A percentile compares a stretch with the other conserved stretches of the same genome.
These are phyloP conservation scores for Chrysoporthe deuterocubensis DNA, from an alignment of 2,329 filamentous ascomycete genomes.

Conservation along the genomic window DNA sequence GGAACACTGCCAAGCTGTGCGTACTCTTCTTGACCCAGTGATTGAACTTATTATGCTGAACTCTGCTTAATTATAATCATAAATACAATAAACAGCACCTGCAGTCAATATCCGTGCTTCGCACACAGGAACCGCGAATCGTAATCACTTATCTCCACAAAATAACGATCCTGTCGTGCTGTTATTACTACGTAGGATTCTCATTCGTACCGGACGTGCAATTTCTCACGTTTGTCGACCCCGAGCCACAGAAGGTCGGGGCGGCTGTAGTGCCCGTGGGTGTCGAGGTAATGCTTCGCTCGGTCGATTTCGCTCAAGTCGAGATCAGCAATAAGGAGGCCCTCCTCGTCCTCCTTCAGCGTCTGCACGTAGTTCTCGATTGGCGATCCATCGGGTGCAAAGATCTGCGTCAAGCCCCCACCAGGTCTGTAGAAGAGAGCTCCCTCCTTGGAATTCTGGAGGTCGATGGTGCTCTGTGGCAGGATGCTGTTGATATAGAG, in stretches of 20 bases:
- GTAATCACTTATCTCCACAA: too few species aligned
- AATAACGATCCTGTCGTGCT: not conserved
- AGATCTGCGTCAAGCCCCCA: slow-evolving; percentile 54
- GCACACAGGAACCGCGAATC: not conserved
- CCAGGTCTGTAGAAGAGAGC: slow-evolving; percentile 35
- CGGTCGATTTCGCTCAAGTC: slow-evolving; percentile 49
- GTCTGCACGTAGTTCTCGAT: slow-evolving; percentile 34
- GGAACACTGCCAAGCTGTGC: too few species aligned
- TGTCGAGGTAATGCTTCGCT: slow-evolving; percentile 45
- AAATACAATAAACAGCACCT: not conserved
- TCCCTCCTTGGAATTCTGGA: not conserved
- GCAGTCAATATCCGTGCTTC: not conserved
- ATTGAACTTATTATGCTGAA: not conserved
- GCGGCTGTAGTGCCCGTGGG: slow-evolving; percentile 43
- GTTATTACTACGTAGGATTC: not conserved
- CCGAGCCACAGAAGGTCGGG: slow-evolving; percentile 46
- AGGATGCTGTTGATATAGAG: slow-evolving; percentile 34
- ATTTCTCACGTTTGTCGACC: slow-evolving; percentile 34
- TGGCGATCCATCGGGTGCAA: slow-evolving; percentile 52
- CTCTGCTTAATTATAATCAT: not conserved
- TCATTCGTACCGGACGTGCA: not conserved
- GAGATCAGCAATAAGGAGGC: slow-evolving; percentile 55
- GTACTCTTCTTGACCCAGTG: too few species aligned
- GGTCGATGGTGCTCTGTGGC: slow-evolving; percentile 30
- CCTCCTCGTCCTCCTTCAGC: slow-evolving; percentile 46